Evolutionary conservation across 2,329 filamentous ascomycete genomes (phyloP).

Genomic region (Sarocladiaceae sp.): DNA sequence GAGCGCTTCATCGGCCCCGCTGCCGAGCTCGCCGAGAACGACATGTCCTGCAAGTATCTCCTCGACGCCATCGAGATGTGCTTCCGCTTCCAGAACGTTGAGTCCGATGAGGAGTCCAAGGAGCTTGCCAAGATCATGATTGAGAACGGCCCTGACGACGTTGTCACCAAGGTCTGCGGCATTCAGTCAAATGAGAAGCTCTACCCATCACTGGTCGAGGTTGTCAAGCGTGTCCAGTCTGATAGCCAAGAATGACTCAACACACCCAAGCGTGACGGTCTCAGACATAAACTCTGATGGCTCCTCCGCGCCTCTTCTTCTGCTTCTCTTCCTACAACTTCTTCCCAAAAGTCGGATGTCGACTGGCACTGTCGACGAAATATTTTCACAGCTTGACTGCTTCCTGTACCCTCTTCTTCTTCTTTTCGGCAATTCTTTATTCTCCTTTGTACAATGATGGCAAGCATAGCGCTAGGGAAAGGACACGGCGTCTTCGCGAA

Average conservation of each 20-base stretch:
- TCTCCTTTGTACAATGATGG: slow-evolving; percentile 7
- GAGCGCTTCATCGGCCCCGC: slow-evolving; percentile 95
- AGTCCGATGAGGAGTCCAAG: slow-evolving; percentile 83
- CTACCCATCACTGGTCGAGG: slow-evolving; percentile 67
- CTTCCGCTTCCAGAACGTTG: slow-evolving; percentile 91
- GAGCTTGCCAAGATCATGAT: slow-evolving; percentile 85
- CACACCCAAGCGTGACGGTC: too few relatives aligned
- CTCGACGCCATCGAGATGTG: slow-evolving; percentile 85
- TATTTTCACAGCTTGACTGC: background rate
- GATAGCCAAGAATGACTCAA: slow-evolving; percentile 43
- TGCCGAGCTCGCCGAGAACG: slow-evolving; percentile 79
- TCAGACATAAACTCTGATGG: slow-evolving; percentile 5
- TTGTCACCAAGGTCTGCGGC: slow-evolving; percentile 77
- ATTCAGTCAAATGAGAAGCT: slow-evolving; percentile 74
- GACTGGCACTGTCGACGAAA: background rate
- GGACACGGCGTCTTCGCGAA: slow-evolving; percentile 3
- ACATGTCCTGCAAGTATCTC: slow-evolving; percentile 67
- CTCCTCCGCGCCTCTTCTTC: background rate
- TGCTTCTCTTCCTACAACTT: background rate
- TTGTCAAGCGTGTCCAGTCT: slow-evolving; percentile 82
- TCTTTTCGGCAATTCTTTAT: background rate
- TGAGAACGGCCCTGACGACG: slow-evolving; percentile 65
- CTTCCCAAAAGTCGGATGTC: background rate
- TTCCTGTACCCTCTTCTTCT: background rate
- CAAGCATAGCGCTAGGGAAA: slow-evolving; percentile 10